These are phyloP conservation scores for Xylariaceae sp. DNA, from an alignment of 2,329 filamentous ascomycete genomes.

Conservation along the genomic window DNA sequence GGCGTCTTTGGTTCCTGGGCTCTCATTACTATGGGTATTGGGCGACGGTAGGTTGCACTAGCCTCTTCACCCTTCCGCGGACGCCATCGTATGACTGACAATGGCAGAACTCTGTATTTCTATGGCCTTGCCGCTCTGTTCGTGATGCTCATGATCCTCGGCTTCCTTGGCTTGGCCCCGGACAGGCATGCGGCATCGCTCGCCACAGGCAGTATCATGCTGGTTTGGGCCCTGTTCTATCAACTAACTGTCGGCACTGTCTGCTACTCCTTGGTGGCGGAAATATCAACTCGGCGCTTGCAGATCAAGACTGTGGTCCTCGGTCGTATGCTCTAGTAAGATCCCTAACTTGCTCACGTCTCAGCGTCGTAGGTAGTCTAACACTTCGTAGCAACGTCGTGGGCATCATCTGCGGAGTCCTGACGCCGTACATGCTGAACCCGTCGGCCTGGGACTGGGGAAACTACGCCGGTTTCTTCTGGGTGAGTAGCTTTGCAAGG, in stretches of 20 bases:
- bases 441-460: slow-evolving; percentile 84
- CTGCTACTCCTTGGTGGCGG: slow-evolving; percentile 84
- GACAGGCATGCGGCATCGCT: slow-evolving; percentile 66
- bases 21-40: slow-evolving; percentile 74
- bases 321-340: slow-evolving; percentile 73
- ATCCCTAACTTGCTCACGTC: background rate
- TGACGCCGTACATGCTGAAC: slow-evolving; percentile 94
- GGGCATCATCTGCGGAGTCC: slow-evolving; percentile 76
- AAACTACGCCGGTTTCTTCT: slow-evolving; percentile 87
- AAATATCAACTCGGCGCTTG: slow-evolving; percentile 79
- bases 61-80: background rate
- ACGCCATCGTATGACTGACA: slow-evolving; percentile 36
- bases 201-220: slow-evolving; percentile 84
- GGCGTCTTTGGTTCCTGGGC: slow-evolving; percentile 83
- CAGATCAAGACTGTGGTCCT: slow-evolving; percentile 92
- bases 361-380: slow-evolving; percentile 1
- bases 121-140: slow-evolving; percentile 75
- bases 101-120: slow-evolving; percentile 62
- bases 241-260: slow-evolving; percentile 88
- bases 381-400: slow-evolving; percentile 66
- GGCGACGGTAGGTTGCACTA: slow-evolving; percentile 56
- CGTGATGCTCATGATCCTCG: slow-evolving; percentile 78
- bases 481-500: slow-evolving; percentile 50
- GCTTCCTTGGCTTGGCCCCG: slow-evolving; percentile 78
- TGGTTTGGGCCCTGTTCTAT: slow-evolving; percentile 80